phyloP scores from a whole-genome alignment of 2,329 filamentous ascomycete species.

The Cercospora sp. region DNA sequence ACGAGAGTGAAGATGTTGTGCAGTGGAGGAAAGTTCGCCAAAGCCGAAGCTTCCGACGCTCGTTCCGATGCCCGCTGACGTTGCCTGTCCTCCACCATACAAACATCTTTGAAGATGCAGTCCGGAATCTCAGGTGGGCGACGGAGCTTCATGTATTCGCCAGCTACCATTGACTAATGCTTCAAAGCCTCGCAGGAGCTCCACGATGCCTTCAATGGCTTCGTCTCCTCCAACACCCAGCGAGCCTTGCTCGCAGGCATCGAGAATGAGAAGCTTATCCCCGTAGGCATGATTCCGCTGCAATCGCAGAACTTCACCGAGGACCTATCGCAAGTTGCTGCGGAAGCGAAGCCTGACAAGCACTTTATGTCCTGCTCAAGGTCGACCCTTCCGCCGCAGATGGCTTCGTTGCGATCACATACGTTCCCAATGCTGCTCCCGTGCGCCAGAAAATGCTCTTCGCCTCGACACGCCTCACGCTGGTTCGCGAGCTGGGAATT shows the following conservation, averaged over 20 bases:
- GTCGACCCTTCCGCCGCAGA: conserved; percentile 55
- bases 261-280: conserved; percentile 65
- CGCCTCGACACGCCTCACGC: conserved; percentile 72
- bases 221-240: conserved; percentile 62
- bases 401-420: conserved; percentile 69
- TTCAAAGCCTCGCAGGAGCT: conserved; percentile 73
- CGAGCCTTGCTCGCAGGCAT: conserved; percentile 75
- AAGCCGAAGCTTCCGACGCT: conserved; percentile 5
- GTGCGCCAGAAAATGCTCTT: conserved; percentile 88
- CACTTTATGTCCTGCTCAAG: conserved; percentile 74
- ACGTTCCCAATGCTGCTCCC: conserved; percentile 74
- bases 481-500: conserved; percentile 73
- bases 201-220: conserved; percentile 67
- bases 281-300: conserved; percentile 57
- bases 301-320: conserved; percentile 58
- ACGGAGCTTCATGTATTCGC: neutral
- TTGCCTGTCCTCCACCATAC: conserved; percentile 5
- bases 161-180: conserved; percentile 15
- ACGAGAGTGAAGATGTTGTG: neutral
- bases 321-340: conserved; percentile 64
- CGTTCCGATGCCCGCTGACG: conserved; percentile 9
- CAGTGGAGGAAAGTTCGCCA: neutral
- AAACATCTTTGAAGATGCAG: conserved; percentile 59
- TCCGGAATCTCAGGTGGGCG: conserved; percentile 71
- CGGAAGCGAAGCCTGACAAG: conserved; percentile 66